These are phyloP conservation scores for Astrephomene gubernaculifera DNA, from an alignment of 139 green algal species.

Conservation along the genomic window DNA sequence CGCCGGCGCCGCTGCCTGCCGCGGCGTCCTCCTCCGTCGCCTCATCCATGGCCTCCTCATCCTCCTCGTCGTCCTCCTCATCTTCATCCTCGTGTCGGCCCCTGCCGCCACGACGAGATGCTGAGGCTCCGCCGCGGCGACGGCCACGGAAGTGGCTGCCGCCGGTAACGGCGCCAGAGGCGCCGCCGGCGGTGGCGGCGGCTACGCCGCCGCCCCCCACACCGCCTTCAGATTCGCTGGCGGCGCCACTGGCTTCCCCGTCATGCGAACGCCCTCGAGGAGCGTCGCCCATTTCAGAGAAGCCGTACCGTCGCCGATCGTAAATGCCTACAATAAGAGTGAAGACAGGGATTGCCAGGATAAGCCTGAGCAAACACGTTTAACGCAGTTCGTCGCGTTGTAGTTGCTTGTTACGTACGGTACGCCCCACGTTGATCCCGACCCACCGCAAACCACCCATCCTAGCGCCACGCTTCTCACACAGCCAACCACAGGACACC, in stretches of 20 bases:
- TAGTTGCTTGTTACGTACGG: no score
- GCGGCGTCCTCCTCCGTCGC: neutral
- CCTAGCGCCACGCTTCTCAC: no score
- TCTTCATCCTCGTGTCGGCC: neutral
- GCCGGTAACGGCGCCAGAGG: neutral
- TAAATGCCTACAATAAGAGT: constrained; percentile 67
- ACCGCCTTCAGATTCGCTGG: neutral
- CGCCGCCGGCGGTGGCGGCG: neutral
- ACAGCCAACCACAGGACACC: no score
- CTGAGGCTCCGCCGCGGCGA: neutral
- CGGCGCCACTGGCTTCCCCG: constrained; percentile 8
- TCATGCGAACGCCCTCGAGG: neutral
- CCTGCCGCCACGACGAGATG: neutral
- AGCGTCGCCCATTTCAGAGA: neutral
- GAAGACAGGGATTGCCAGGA: no score
- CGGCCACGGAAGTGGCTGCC: neutral
- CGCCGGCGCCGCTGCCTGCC: constrained; percentile 1
- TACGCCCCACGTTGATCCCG: no score
- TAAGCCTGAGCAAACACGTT: no score
- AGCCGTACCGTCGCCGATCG: constrained; percentile 54
- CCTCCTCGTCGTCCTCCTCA: constrained; percentile 43
- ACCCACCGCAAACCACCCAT: no score
- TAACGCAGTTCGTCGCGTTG: no score
- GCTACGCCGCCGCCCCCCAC: neutral
- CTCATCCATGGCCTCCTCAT: constrained; percentile 29